Evolutionary conservation across 2,329 filamentous ascomycete species (phyloP), one percentile per base, ranked within the genome.

Genomic region (Cladosporium sp.): DNA sequence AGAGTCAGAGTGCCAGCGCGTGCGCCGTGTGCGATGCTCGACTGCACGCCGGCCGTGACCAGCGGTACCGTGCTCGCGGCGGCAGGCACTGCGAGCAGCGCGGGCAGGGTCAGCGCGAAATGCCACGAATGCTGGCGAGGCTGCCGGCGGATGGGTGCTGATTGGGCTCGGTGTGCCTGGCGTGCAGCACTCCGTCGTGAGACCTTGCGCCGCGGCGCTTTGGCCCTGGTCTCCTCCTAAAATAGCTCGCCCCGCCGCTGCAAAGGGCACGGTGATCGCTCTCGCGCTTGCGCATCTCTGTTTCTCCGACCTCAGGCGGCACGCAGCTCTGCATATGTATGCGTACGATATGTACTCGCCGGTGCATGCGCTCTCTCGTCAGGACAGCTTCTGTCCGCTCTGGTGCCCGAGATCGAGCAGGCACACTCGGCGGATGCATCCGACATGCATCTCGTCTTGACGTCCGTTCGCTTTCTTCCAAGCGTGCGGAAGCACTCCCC

Each of bases 11-110:
- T 45, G 45, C 45, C 45, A 48, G 45, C 45, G 45, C 45, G 45
- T 48, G 45, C 45, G 45, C 45, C 45, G 25, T 48, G 45, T 48
- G 45, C 45, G 25, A 48, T 48, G 45, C 45, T 25, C 28, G n/a
- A 48, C 45, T 48, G n/a, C 28, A 35, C 45, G 45, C 25, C 28
- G 25, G 45, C 45, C 45, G 45, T 48, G 45, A 28, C 42, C 42
- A 25, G 24, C 42, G 25, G 42, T 25, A 25, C 42, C 42, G 24
- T 25, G 42, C 2, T 8, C n/a, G 24, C 24, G 20, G 42, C 20
- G 22, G 24, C 42, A 25, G 25, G 42, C 17, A 35, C 36, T 39
- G 36, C 36, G 36, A 39, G 28, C 28, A 28, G 28, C 3, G n/a
- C 28, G 9, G 28, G 22, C 42, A 48, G 45, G 28, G 45, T 48